Evolutionary conservation across 495 filamentous ascomycete species (phyloP).

Genomic region (Physcia stellaris): DNA sequence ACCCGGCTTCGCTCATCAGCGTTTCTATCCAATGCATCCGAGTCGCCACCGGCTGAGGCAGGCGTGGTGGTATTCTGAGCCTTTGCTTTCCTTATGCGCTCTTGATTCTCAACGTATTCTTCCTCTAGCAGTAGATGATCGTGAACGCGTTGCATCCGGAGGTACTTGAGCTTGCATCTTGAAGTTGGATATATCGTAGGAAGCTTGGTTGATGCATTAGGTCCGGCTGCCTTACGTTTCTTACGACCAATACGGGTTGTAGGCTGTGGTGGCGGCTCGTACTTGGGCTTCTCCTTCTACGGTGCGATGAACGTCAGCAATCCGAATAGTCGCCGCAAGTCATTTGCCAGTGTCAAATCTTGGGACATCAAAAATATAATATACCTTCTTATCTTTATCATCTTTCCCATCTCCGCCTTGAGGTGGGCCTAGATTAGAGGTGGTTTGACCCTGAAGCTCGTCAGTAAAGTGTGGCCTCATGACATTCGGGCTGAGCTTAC

Average conservation of each 20-base stretch:
- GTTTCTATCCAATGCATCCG: conserved; percentile 61
- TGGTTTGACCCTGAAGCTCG: conserved; percentile 69
- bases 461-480: no score
- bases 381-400: conserved; percentile 92
- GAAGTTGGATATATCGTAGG: conserved; percentile 88
- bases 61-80: conserved; percentile 55
- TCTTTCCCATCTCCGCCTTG: conserved; percentile 64
- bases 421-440: conserved; percentile 59
- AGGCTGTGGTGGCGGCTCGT: conserved; percentile 92
- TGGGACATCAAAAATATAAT: no score
- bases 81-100: conserved; percentile 84
- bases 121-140: conserved; percentile 95
- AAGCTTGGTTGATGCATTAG: conserved; percentile 87
- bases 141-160: conserved; percentile 97
- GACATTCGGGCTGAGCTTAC: no score
- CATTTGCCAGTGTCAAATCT: no score
- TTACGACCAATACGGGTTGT: conserved; percentile 96
- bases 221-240: conserved; percentile 88
- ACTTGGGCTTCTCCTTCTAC: conserved; percentile 98
- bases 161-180: conserved; percentile 88
- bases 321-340: conserved; percentile 13
- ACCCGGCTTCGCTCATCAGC: conserved; percentile 93
- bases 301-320: conserved; percentile 15
- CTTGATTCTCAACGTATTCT: conserved; percentile 98
- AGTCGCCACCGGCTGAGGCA: conserved; percentile 36